Evolutionary conservation across 2,329 filamentous ascomycete species (phyloP), one percentile per base, ranked within the genome.

Genomic region (Meredithiella fracta): DNA sequence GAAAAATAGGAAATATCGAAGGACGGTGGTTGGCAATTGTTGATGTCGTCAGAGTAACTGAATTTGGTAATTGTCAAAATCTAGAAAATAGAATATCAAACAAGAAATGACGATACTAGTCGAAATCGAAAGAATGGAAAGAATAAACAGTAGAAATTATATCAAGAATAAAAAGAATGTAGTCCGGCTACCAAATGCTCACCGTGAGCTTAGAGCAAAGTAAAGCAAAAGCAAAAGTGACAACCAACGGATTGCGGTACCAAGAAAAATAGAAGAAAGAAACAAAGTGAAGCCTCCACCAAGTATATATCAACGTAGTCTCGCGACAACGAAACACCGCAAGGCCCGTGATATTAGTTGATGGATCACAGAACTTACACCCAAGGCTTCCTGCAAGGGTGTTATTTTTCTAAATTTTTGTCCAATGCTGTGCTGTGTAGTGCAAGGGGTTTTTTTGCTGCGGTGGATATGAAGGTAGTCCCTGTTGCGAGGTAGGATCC

Each of bases 171-270:
- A 26, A 53, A 56, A 53, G 20, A 57, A 54, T 29, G 56, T 57
- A 57, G 56, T 49, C 54, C 56, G 34, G 56, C 56, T 57, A 57
- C 56, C 50, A 52, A 51, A 53, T 53, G 50, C 57, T 53, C 53
- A 51, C 53, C 57, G 53, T 47, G 53, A 58, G 57, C 57, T 37
- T 44, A 22, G 20, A 49, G 44, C 44, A 49, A 49, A 14, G 29
- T 34, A 25, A 49, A 25, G 44, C 23, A 49, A 49, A 47, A 47
- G 49, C 53, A 55, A 14, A 47, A 47, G 11, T 26, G 44, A 49
- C 3, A 49, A 51, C 17, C 31, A 40, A 40, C 51, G 11, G 9
- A 53, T 38, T 31, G 23, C 14, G 23, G n/a, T 26, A 53, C 37
- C 49, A 23, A 47, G 11, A 31, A 29, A 53, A 53, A 40, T 29